These are phyloP conservation scores for Rhodotorula kratochvilovae DNA, from an alignment of 768 basidiomycete genomes.

Conservation along the genomic window DNA sequence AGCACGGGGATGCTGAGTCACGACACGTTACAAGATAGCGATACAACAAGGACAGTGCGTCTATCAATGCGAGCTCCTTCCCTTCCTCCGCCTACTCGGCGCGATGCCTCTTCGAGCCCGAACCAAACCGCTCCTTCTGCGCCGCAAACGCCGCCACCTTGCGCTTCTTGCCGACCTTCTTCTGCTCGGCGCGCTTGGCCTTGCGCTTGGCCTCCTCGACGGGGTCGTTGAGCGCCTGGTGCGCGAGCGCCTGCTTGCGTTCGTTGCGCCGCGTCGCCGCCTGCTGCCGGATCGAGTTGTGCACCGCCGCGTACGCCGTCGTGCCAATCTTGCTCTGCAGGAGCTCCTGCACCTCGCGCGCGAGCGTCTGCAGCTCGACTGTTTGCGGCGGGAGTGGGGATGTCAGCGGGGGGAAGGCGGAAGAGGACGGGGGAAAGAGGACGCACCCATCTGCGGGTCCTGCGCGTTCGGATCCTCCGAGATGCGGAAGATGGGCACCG, in stretches of 20 bases:
- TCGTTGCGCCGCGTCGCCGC: constrained; percentile 65
- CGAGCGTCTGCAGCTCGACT: constrained; percentile 80
- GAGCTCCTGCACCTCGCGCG: constrained; percentile 78
- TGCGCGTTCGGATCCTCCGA: constrained; percentile 78
- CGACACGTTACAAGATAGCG: background rate
- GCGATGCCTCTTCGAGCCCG: constrained; percentile 19
- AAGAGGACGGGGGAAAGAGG: background rate
- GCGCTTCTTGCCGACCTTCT: constrained; percentile 40
- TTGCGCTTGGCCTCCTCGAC: constrained; percentile 37
- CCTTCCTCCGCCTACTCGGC: background rate
- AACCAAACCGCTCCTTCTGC: constrained; percentile 28
- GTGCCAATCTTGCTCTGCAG: constrained; percentile 81
- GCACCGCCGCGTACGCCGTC: constrained; percentile 71
- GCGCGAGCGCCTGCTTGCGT: constrained; percentile 60
- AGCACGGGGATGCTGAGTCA: no score
- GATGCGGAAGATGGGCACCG: constrained; percentile 80
- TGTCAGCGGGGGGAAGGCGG: background rate
- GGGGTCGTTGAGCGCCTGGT: constrained; percentile 47
- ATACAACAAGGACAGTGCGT: background rate
- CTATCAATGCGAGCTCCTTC: background rate
- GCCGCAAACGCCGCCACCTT: constrained; percentile 37
- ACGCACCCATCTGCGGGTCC: constrained; percentile 71
- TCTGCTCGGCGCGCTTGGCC: constrained; percentile 36
- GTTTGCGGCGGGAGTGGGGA: background rate
- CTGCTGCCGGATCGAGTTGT: constrained; percentile 73